These are phyloP conservation scores for Rhizophora mangle DNA, from an alignment of 345 rosid species.

Conservation along the genomic window DNA sequence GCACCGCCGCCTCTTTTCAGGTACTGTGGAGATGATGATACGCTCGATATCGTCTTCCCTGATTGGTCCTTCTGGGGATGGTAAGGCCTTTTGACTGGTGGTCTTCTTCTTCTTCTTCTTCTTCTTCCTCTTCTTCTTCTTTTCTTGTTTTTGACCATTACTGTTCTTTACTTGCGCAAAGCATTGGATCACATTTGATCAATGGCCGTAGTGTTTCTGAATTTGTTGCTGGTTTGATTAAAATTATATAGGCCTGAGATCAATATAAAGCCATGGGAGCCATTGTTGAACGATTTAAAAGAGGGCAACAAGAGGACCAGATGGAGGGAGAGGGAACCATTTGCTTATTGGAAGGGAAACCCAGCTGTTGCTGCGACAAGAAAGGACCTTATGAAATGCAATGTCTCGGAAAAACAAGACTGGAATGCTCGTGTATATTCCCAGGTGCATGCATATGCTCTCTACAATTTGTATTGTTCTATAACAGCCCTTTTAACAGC, in stretches of 20 bases:
- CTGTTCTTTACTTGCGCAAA: not conserved
- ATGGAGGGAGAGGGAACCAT: slow-evolving; percentile 38
- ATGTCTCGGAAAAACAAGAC: slow-evolving; percentile 22
- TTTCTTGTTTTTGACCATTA: not conserved
- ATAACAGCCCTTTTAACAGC: too few species aligned
- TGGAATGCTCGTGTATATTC: slow-evolving; percentile 29
- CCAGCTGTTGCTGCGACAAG: slow-evolving; percentile 23
- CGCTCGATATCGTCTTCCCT: slow-evolving; percentile 27
- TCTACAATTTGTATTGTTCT: not conserved
- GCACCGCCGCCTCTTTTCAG: slow-evolving; percentile 30
- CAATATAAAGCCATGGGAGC: slow-evolving; percentile 37
- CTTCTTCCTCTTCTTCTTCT: not conserved
- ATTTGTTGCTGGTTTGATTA: not conserved
- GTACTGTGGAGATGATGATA: slow-evolving; percentile 24
- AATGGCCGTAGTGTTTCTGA: not conserved
- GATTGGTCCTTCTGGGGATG: slow-evolving; percentile 41
- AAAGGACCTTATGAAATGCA: slow-evolving; percentile 32
- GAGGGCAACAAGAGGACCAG: slow-evolving; percentile 20
- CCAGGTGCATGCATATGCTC: slow-evolving; percentile 8
- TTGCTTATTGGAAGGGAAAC: slow-evolving; percentile 46
- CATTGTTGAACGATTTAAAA: slow-evolving; percentile 18
- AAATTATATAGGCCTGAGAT: slow-evolving; percentile 29
- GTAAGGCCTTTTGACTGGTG: not conserved
- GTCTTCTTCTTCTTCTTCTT: not conserved
- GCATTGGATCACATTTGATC: too few species aligned